Evolutionary conservation across 805 yeast genomes (phyloP), one percentile per base, ranked within the genome.

Genomic region (Yamadazyma tumulicola): DNA sequence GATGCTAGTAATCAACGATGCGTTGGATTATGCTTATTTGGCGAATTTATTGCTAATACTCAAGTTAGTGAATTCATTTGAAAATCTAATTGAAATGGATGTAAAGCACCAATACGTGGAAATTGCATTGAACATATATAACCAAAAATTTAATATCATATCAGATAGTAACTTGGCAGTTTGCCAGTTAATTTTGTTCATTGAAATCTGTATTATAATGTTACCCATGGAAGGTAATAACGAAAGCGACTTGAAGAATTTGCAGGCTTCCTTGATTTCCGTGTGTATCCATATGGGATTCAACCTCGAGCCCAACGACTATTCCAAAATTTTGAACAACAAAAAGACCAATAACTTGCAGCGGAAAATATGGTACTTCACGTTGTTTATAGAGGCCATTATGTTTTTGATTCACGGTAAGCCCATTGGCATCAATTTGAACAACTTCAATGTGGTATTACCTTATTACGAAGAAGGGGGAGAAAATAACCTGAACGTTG

Each of bases 321-420:
- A 24, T 12, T 12, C 25, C 4, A 29, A 19, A 6, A 16, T 35
- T 4, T 26, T 35, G 6, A 26, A 20, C 21, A 5, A 24, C 20
- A 14, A 13, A n/a, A 35, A 30, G 13, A 4, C 16, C 16, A 35
- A 35, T 12, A 9, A 35, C 18, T 17, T 35, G 10, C 33, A n/a
- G 14, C 8, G 38, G 6, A 35, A 35, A 19, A 35, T 35, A 2
- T 35, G 38, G 38, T 35, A 30, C 16, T 35, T 30, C 18, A 16
- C 26, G 6, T 9, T 35, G 12, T 25, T 26, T 26, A 8, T 35
- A 13, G 38, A 35, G 12, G 8, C 31, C 9, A 25, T 13, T 20
- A 26, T 19, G 4, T 20, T 24, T 16, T 14, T 30, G n/a, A 14
- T 6, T 14, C 6, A 7, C 4, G 38, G 38, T 3, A 15, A 4